phyloP scores from a whole-genome alignment of 306 rosid species.

The Vigna angularis region DNA sequence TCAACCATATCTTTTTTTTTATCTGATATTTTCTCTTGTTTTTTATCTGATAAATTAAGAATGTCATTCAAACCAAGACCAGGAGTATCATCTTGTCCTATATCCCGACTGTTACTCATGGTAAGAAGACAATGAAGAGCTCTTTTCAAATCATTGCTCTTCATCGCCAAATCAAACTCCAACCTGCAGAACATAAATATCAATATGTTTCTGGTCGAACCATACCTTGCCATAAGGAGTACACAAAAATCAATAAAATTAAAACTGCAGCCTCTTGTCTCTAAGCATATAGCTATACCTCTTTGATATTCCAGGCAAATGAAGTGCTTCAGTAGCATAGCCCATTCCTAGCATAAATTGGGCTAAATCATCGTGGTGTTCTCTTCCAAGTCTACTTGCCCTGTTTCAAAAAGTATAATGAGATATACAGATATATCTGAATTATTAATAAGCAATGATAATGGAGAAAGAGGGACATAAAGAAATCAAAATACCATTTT shows the following conservation, averaged over 20 bases:
- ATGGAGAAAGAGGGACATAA: conserved; percentile 34
- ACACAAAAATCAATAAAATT: conserved; percentile 28
- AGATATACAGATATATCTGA: conserved; percentile 33
- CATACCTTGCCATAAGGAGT: conserved; percentile 31
- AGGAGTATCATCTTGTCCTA: conserved; percentile 76
- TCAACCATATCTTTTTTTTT: conserved; percentile 81
- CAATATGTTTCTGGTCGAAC: conserved; percentile 20
- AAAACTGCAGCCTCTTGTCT: conserved; percentile 33
- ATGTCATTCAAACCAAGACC: conserved; percentile 95
- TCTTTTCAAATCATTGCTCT: conserved; percentile 94
- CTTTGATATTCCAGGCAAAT: conserved; percentile 97
- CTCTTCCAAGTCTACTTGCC: conserved; percentile 99
- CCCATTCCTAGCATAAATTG: conserved; percentile 99
- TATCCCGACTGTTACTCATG: conserved; percentile 97
- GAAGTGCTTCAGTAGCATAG: conserved; percentile 97
- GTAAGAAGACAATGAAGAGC: conserved; percentile 99
- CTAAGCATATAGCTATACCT: conserved; percentile 61
- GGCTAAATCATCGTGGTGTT: conserved; percentile 98
- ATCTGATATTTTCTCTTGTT: conserved; percentile 65
- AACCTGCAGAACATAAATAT: conserved; percentile 59
- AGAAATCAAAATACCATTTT: conserved; percentile 68
- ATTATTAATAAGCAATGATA: not conserved
- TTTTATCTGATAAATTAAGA: conserved; percentile 83
- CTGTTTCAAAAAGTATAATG: conserved; percentile 59
- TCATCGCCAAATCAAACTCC: conserved; percentile 99